Evolutionary conservation across 2,329 filamentous ascomycete genomes (phyloP).

Genomic region (Monosporascus sp.): DNA sequence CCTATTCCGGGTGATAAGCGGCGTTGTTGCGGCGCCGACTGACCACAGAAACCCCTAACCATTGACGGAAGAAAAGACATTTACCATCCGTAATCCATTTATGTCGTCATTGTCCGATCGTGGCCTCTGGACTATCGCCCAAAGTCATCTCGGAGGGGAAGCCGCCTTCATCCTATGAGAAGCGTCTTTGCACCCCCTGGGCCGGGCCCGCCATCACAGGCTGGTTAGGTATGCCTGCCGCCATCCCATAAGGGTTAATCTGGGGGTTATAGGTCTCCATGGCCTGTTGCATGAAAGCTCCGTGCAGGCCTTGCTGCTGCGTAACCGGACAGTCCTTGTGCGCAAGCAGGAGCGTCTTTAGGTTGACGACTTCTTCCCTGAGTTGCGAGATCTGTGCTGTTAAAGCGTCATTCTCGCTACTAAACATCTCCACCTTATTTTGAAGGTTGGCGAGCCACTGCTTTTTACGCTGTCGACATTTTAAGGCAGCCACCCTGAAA

Average conservation of each 20-base stretch:
- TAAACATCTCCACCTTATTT: conserved; percentile 89
- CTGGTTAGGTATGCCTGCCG: conserved; percentile 44
- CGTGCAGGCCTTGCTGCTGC: conserved; percentile 71
- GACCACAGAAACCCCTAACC: background rate
- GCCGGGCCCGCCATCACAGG: conserved; percentile 45
- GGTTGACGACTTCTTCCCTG: conserved; percentile 86
- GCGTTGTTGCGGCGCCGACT: conserved; percentile 1
- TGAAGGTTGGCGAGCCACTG: conserved; percentile 97
- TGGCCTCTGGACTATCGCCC: background rate
- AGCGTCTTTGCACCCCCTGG: conserved; percentile 50
- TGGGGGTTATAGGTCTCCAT: conserved; percentile 51
- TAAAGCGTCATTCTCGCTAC: conserved; percentile 83
- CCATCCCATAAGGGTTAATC: conserved; percentile 57
- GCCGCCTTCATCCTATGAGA: conserved; percentile 40
- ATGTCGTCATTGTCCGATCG: background rate
- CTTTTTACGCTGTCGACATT: conserved; percentile 97
- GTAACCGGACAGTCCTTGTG: conserved; percentile 96
- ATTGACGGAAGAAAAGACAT: conserved; percentile 1
- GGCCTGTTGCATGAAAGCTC: conserved; percentile 50
- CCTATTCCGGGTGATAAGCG: background rate
- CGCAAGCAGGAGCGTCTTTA: conserved; percentile 86
- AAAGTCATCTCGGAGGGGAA: conserved; percentile 9
- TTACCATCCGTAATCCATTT: conserved; percentile 1
- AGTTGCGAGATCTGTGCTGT: conserved; percentile 78
- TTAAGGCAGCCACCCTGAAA: conserved; percentile 85